A percentile compares a stretch with the other conserved stretches of the same genome.
Conservation (phyloP, 2,329 filamentous ascomycete species). For the Orbilia ellipsospora region DNA sequence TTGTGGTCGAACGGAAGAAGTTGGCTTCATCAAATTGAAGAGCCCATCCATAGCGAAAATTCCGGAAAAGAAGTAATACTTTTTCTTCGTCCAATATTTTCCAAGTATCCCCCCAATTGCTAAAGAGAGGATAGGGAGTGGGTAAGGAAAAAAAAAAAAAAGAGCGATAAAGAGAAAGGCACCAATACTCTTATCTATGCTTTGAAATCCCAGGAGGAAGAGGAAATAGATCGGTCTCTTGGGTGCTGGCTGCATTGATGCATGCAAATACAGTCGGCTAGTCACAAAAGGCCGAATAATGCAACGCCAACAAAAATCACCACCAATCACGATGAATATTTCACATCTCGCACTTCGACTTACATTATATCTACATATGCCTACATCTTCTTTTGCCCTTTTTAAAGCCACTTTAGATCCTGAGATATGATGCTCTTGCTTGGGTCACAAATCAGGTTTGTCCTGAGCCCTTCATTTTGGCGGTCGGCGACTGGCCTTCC, state of each 20-base stretch:
- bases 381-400: not conserved
- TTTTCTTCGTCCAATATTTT: too few relatives aligned
- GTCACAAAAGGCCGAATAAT: constrained; percentile 18
- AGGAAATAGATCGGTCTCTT: constrained; percentile 24
- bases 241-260: not conserved
- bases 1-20: too few relatives aligned
- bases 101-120: too few relatives aligned
- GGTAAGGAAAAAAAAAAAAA: too few relatives aligned
- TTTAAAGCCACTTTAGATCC: not conserved
- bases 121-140: too few relatives aligned
- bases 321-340: constrained; percentile 1
- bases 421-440: too few relatives aligned
- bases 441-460: too few relatives aligned
- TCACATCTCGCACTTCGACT: not conserved
- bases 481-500: constrained; percentile 18
- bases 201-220: constrained; percentile 23
- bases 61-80: too few relatives aligned
- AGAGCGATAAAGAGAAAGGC: too few relatives aligned
- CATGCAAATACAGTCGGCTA: constrained; percentile 19
- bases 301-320: constrained; percentile 4
- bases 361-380: not conserved
- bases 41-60: too few relatives aligned
- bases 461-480: too few relatives aligned
- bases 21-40: too few relatives aligned
- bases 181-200: not conserved